Base-by-base conservation (phyloP, 371 early-diverging fungal genomes). In the Lichtheimia corymbifera region DNA sequence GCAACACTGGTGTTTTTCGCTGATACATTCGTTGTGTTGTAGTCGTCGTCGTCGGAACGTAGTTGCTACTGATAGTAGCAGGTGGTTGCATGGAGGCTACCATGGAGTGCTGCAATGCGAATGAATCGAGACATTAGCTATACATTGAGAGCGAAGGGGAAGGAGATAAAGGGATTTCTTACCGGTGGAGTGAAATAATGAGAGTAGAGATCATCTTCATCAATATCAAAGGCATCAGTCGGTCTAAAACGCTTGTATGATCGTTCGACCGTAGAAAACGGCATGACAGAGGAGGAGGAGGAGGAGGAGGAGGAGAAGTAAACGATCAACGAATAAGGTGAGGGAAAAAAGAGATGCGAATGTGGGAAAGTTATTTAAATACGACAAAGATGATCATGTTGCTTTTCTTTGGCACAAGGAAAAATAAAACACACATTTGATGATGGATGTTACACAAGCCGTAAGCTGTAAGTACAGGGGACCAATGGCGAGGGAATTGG, bases 201-300 rank as follows among this genome's bases (percentile, higher is more conserved):
- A 5, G 57, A 14, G 17, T 45, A 44, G 3, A 20, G 14, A 27
- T 53, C 50, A n/a, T 56, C 55, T 17, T 20, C 50, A 17, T 50
- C 42, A 14, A 55, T 27, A 13, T 24, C 27, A 41, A 35, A 50
- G 25, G 20, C 54, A 28, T 49, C 25, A 15, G 30, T 45, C 53
- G 58, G 20, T 43, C 66, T 61, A 20, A 65, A 61, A 25, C 69
- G 62, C 54, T 61, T 68, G 30, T 51, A 51, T 12, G 43, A 43
- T 44, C 47, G 44, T 53, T 61, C 64, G 52, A 61, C 53, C 4
- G 55, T 53, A 61, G 49, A 52, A 45, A 58, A 63, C 24, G 62
- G 51, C 60, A 61, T 64, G 47, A n/a, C 18, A 53, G 49, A 58
- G 40, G 5, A 58, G 58, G 58, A 52, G 50, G 30, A 56, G 41